Conservation (phyloP, 2,329 filamentous ascomycete genomes). For the Lachnellula cervina region DNA sequence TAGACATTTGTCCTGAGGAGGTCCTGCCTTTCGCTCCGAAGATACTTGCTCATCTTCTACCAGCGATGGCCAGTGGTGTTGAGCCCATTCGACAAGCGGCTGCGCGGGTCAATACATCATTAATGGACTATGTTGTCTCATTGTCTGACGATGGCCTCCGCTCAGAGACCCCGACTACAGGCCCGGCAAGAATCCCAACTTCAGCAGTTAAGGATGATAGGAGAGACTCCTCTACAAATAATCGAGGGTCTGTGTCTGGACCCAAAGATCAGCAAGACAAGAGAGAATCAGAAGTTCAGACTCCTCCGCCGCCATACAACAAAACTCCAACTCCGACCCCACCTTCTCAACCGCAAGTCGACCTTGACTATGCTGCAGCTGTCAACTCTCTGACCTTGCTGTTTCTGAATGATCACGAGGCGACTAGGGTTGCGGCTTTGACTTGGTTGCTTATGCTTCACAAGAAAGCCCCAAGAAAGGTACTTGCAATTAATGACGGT, state of each 20-base stretch:
- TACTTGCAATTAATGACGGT: constrained; percentile 92
- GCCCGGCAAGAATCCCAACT: constrained; percentile 38
- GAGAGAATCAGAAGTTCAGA: constrained; percentile 48
- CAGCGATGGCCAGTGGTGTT: constrained; percentile 87
- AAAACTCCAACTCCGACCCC: constrained; percentile 31
- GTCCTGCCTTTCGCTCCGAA: constrained; percentile 92
- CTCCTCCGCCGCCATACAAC: constrained; percentile 38
- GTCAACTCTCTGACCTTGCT: constrained; percentile 89
- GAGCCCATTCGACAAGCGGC: constrained; percentile 87
- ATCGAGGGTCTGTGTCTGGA: constrained; percentile 35
- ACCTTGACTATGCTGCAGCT: constrained; percentile 93
- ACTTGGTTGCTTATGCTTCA: constrained; percentile 98
- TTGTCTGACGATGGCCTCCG: constrained; percentile 62
- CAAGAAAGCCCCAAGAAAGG: constrained; percentile 86
- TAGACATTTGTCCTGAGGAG: constrained; percentile 96
- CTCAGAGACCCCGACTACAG: constrained; percentile 36
- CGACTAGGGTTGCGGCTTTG: constrained; percentile 85
- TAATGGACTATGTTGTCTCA: constrained; percentile 93
- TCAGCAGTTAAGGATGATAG: constrained; percentile 34
- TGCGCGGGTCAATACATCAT: constrained; percentile 78
- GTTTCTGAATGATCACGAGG: constrained; percentile 95
- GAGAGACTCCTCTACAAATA: constrained; percentile 29
- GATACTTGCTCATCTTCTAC: constrained; percentile 84
- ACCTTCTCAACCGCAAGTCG: constrained; percentile 51
- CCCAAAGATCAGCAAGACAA: constrained; percentile 44